Evolutionary conservation across 129 eudicot species (phyloP).

Genomic region (Chrysanthemum lavandulifolium): DNA sequence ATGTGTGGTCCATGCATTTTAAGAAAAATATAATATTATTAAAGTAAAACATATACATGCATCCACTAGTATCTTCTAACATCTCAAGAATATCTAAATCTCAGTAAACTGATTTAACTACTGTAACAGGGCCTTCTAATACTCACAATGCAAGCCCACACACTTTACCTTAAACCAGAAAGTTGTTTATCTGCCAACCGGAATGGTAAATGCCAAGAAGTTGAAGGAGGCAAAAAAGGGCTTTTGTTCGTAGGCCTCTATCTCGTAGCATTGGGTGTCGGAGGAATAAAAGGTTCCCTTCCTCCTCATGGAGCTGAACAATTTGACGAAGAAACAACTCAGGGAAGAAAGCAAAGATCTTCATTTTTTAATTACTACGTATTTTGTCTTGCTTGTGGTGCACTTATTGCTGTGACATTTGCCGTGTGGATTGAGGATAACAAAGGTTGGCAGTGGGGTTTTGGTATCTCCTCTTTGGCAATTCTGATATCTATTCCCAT

Average conservation of each 20-base stretch:
- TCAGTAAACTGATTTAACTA: slow-evolving; percentile 6
- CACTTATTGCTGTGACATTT: slow-evolving; percentile 80
- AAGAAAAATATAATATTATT: neutral
- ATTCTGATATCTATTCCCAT: slow-evolving; percentile 69
- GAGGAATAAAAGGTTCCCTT: slow-evolving; percentile 93
- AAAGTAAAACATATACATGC: neutral
- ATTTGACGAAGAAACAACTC: slow-evolving; percentile 61
- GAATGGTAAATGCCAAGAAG: slow-evolving; percentile 51
- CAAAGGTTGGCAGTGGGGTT: slow-evolving; percentile 94
- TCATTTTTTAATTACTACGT: slow-evolving; percentile 78
- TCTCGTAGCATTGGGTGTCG: slow-evolving; percentile 83
- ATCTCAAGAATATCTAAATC: neutral
- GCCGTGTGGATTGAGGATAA: slow-evolving; percentile 91
- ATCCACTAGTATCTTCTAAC: slow-evolving; percentile 18
- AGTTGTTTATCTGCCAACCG: slow-evolving; percentile 50
- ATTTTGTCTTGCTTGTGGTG: slow-evolving; percentile 85
- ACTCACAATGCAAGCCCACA: slow-evolving; percentile 74
- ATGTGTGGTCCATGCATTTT: slow-evolving; percentile 29
- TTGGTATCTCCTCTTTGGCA: slow-evolving; percentile 61
- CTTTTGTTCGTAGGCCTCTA: slow-evolving; percentile 71
- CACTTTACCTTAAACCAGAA: slow-evolving; percentile 50
- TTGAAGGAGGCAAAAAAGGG: slow-evolving; percentile 47
- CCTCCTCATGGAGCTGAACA: slow-evolving; percentile 95
- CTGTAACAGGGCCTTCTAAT: slow-evolving; percentile 62
- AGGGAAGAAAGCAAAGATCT: slow-evolving; percentile 81